A percentile compares a stretch with the other conserved stretches of the same genome.
Conservation (phyloP, 2,329 filamentous ascomycete genomes). For the Metarhizium album region DNA sequence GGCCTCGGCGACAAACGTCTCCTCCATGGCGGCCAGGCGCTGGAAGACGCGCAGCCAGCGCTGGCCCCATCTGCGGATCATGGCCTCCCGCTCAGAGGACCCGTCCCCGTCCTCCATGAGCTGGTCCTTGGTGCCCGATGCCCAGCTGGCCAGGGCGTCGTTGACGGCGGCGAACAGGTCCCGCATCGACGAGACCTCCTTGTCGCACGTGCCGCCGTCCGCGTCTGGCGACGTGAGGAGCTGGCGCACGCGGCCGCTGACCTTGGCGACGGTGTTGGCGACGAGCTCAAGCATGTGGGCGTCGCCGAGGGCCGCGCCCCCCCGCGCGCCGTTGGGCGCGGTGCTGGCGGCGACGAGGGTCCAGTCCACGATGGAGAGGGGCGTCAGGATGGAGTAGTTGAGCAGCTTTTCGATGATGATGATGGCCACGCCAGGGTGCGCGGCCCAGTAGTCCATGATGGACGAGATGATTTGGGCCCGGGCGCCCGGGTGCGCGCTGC, state of each 20-base stretch:
- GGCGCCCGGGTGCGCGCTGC: conserved; percentile 61
- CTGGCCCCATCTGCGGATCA: conserved; percentile 70
- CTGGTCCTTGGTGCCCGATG: conserved; percentile 61
- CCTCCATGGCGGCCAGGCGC: conserved; percentile 75
- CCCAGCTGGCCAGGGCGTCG: conserved; percentile 63
- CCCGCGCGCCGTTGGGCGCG: conserved; percentile 37
- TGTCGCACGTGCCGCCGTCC: conserved; percentile 54
- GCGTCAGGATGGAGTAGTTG: conserved; percentile 91
- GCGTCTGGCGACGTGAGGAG: conserved; percentile 54
- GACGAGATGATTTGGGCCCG: conserved; percentile 81
- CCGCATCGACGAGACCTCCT: conserved; percentile 64
- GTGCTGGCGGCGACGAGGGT: conserved; percentile 53
- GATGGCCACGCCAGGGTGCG: conserved; percentile 84
- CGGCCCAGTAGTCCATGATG: conserved; percentile 86
- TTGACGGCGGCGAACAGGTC: conserved; percentile 74
- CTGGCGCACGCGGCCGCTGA: conserved; percentile 75
- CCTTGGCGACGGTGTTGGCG: conserved; percentile 78
- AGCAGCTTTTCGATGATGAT: conserved; percentile 93
- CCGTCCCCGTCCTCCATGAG: conserved; percentile 60
- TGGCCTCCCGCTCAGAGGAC: conserved; percentile 44
- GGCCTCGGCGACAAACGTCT: conserved; percentile 45
- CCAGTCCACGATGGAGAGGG: conserved; percentile 81
- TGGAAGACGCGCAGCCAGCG: conserved; percentile 81
- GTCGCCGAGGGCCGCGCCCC: conserved; percentile 58
- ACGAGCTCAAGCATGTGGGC: conserved; percentile 84